phyloP scores from a whole-genome alignment of 441 rosid species.

The Aleurites moluccanus region DNA sequence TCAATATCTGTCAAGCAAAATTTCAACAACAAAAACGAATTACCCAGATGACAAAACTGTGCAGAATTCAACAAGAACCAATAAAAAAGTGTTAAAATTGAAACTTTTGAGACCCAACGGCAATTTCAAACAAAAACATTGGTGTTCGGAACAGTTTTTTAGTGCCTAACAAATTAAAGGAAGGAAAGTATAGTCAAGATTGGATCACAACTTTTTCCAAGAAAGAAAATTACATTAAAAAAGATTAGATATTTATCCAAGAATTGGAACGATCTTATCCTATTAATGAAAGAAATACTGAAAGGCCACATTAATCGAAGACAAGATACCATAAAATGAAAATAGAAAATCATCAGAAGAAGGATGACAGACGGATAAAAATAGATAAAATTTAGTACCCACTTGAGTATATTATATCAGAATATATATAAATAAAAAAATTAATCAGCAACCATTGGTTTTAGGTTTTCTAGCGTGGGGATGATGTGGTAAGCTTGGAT shows the following conservation, averaged over 20 bases:
- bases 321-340: neutral
- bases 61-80: conserved; percentile 12
- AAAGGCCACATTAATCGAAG: neutral
- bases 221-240: neutral
- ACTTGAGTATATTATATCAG: neutral
- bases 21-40: too few species aligned
- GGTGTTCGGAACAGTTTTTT: conserved; percentile 18
- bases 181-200: conserved; percentile 32
- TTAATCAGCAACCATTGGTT: conserved; percentile 20
- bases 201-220: conserved; percentile 18
- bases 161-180: neutral
- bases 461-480: conserved; percentile 18
- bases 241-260: conserved; percentile 7
- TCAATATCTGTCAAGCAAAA: neutral
- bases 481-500: conserved; percentile 16
- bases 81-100: neutral
- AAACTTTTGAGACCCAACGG: neutral
- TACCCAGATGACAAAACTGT: conserved; percentile 30
- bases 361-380: conserved; percentile 7
- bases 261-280: conserved; percentile 22
- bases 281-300: conserved; percentile 6
- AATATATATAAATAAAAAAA: too few species aligned
- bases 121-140: conserved; percentile 26
- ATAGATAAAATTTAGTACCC: neutral
- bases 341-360: conserved; percentile 12